Percentiles rank a stretch among this genome's conserved stretches.
Conservation (phyloP, 2,329 filamentous ascomycete genomes). For the Cytospora paraplurivora region DNA sequence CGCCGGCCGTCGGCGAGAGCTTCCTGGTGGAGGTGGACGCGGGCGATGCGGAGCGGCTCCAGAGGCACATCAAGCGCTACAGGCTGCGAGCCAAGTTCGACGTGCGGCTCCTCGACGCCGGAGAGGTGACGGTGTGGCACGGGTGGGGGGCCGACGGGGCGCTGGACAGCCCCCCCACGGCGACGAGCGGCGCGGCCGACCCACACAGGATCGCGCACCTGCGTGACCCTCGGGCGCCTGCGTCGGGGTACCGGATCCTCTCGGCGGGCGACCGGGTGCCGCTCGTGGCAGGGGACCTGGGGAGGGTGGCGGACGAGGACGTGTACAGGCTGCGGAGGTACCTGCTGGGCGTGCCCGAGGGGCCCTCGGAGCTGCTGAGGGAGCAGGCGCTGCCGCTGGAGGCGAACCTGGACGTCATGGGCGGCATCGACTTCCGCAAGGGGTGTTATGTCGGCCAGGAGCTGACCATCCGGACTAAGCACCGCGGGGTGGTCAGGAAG, state of each 20-base stretch:
- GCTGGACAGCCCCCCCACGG: constrained; percentile 32
- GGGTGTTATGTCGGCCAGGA: constrained; percentile 98
- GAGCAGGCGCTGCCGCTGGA: constrained; percentile 81
- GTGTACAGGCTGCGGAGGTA: constrained; percentile 78
- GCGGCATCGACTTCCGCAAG: constrained; percentile 88
- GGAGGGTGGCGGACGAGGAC: constrained; percentile 45
- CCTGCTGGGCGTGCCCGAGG: constrained; percentile 80
- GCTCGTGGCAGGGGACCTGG: constrained; percentile 41
- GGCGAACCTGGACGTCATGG: constrained; percentile 83
- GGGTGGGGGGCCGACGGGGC: constrained; percentile 60
- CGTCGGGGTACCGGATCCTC: constrained; percentile 45
- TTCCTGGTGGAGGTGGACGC: constrained; percentile 86
- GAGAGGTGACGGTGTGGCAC: constrained; percentile 71
- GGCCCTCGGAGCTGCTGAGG: constrained; percentile 73
- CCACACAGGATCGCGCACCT: constrained; percentile 22
- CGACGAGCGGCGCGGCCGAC: neutral
- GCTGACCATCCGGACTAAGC: constrained; percentile 91
- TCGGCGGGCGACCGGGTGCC: constrained; percentile 36
- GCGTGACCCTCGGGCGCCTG: constrained; percentile 46
- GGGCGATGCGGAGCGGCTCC: constrained; percentile 60
- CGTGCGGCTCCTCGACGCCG: constrained; percentile 65
- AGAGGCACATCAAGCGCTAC: constrained; percentile 78
- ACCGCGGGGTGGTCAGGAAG: constrained; percentile 91
- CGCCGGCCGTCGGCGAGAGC: constrained; percentile 41
- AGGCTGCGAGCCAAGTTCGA: constrained; percentile 81